phyloP scores from a whole-genome alignment of 352 stramenopile species.

The Pythium sp. region DNA sequence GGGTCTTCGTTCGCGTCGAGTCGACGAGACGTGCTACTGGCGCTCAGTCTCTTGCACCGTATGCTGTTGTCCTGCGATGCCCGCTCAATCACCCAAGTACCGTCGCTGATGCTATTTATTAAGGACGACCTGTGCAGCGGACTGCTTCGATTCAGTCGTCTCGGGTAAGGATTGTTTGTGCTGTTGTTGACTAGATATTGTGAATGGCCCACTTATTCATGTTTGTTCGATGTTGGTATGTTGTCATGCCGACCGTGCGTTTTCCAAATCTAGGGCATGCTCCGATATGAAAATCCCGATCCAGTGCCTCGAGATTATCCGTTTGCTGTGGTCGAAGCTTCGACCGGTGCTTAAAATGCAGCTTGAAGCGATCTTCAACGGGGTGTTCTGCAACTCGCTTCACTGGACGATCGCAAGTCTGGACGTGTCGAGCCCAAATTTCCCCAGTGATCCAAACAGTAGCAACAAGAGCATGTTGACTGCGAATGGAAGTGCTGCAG shows the following conservation, averaged over 20 bases:
- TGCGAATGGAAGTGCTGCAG: not conserved
- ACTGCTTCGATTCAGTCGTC: conserved; percentile 65
- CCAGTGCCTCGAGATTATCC: conserved; percentile 58
- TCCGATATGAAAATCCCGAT: conserved; percentile 52
- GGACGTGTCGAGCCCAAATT: conserved; percentile 58
- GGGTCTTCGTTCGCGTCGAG: conserved; percentile 21
- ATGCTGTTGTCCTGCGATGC: conserved; percentile 55
- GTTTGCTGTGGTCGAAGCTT: conserved; percentile 75
- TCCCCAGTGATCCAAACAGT: conserved; percentile 25
- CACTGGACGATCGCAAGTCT: conserved; percentile 69
- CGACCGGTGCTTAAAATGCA: conserved; percentile 77
- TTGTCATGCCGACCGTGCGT: too few relatives aligned
- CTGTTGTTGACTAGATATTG: not conserved
- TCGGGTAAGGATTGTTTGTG: conserved; percentile 38
- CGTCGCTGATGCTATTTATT: conserved; percentile 77
- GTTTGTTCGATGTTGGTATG: not conserved
- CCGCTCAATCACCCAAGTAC: conserved; percentile 41
- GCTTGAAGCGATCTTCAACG: conserved; percentile 70
- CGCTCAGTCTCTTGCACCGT: conserved; percentile 61
- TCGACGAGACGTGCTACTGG: conserved; percentile 65
- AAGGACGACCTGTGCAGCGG: conserved; percentile 82
- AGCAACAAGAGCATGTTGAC: conserved; percentile 16
- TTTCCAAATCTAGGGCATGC: conserved; percentile 34
- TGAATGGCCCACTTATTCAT: not conserved
- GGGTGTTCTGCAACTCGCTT: conserved; percentile 63